A percentile compares a stretch with the other conserved stretches of the same genome.
Evolutionary conservation across 345 rosid species (phyloP).

Genomic region (Hypericum androsaemum): DNA sequence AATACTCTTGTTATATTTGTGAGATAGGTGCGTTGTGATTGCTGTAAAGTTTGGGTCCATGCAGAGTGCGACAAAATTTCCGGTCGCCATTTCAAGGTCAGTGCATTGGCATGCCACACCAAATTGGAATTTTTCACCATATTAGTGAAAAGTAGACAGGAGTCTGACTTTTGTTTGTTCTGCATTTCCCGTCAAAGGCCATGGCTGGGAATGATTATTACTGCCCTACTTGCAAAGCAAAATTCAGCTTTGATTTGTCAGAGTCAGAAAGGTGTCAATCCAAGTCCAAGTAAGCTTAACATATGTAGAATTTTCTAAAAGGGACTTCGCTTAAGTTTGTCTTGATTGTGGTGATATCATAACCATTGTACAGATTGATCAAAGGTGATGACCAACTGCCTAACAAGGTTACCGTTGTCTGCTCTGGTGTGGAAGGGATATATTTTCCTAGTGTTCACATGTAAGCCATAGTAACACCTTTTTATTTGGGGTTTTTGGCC

Average conservation of each 20-base stretch:
- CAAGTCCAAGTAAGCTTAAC: conserved; percentile 44
- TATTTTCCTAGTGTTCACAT: conserved; percentile 88
- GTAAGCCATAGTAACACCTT: conserved; percentile 39
- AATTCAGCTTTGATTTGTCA: conserved; percentile 82
- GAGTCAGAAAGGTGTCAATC: conserved; percentile 73
- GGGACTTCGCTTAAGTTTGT: neutral
- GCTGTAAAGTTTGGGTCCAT: conserved; percentile 96
- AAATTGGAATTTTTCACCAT: conserved; percentile 12
- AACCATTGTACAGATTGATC: conserved; percentile 35
- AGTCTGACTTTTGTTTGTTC: conserved; percentile 10
- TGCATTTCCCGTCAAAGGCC: conserved; percentile 44
- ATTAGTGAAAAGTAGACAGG: conserved; percentile 9
- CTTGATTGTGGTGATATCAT: conserved; percentile 9
- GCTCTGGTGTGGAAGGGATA: conserved; percentile 84
- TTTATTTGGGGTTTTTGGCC: neutral
- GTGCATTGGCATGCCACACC: conserved; percentile 11
- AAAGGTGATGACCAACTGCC: conserved; percentile 48
- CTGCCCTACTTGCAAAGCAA: conserved; percentile 85
- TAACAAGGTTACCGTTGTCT: conserved; percentile 73
- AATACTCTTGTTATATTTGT: conserved; percentile 1
- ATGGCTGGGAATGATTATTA: conserved; percentile 64
- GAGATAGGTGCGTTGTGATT: conserved; percentile 80
- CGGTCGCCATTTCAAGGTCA: conserved; percentile 65
- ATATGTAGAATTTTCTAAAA: conserved; percentile 3
- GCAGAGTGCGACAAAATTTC: conserved; percentile 85